These are phyloP conservation scores for Amphibolis antarctica DNA, from an alignment of 106 monocot genomes.

Conservation along the genomic window DNA sequence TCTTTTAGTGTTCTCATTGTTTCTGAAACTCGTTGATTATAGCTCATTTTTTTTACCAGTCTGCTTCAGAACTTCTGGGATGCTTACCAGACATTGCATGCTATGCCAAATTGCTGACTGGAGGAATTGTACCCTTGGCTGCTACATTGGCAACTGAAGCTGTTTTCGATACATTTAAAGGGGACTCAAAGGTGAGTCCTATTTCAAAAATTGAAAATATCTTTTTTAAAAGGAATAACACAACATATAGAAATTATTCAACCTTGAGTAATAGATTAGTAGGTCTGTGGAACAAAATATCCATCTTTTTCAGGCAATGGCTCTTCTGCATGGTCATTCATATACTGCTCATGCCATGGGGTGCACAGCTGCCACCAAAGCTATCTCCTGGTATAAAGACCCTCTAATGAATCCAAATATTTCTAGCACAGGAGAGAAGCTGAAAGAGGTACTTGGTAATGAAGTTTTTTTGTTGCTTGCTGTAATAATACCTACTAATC, in stretches of 20 bases:
- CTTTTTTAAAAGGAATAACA: neutral
- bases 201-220: neutral
- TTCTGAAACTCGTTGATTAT: neutral
- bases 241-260: neutral
- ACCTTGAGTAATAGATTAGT: neutral
- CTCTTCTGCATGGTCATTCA: conserved; percentile 94
- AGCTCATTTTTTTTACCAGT: conserved; percentile 29
- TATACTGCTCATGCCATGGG: conserved; percentile 92
- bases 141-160: conserved; percentile 76
- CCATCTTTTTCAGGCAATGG: conserved; percentile 34
- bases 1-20: neutral
- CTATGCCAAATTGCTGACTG: conserved; percentile 84
- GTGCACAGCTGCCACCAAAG: conserved; percentile 63
- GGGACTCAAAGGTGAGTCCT: conserved; percentile 67
- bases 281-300: neutral
- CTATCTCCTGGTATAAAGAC: conserved; percentile 84
- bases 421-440: conserved; percentile 25
- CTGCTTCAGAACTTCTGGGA: conserved; percentile 83
- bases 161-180: conserved; percentile 65
- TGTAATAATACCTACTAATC: neutral
- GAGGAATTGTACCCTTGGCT: conserved; percentile 86
- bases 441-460: conserved; percentile 52
- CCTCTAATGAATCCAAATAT: conserved; percentile 50
- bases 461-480: neutral
- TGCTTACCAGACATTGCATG: conserved; percentile 85